phyloP scores from a whole-genome alignment of 495 filamentous ascomycete genomes.

The Aspergillus asperescens region DNA sequence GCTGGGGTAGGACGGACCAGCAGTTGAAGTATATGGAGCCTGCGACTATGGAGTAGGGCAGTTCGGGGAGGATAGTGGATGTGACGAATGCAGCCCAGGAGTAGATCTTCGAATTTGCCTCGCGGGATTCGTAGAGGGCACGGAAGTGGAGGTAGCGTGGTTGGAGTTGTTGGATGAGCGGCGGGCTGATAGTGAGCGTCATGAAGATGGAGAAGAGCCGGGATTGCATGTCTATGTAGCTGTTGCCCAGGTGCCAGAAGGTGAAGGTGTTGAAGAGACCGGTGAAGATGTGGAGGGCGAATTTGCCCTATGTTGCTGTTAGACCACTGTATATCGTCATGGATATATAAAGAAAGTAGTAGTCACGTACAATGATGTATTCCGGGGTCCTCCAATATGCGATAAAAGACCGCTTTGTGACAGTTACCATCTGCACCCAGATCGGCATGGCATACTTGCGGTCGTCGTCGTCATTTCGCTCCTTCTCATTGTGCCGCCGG shows the following conservation, averaged over 20 bases:
- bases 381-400: slow-evolving; percentile 57
- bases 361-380: slow-evolving; percentile 45
- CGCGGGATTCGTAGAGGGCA: slow-evolving; percentile 43
- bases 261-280: slow-evolving; percentile 64
- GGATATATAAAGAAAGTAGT: background rate
- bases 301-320: slow-evolving; percentile 41
- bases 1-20: slow-evolving; percentile 39
- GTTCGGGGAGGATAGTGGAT: slow-evolving; percentile 44
- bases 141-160: slow-evolving; percentile 45
- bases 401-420: slow-evolving; percentile 49
- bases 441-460: slow-evolving; percentile 59
- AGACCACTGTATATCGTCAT: no score
- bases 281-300: slow-evolving; percentile 58
- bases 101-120: slow-evolving; percentile 49
- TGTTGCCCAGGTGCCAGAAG: slow-evolving; percentile 56
- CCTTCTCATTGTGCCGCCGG: slow-evolving; percentile 26
- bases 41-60: slow-evolving; percentile 49
- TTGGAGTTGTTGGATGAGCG: slow-evolving; percentile 57
- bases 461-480: slow-evolving; percentile 35
- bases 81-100: slow-evolving; percentile 48
- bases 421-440: slow-evolving; percentile 43
- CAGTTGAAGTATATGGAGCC: slow-evolving; percentile 53
- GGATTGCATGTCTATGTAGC: slow-evolving; percentile 57
- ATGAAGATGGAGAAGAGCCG: slow-evolving; percentile 69
- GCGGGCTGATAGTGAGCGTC: slow-evolving; percentile 59